Evolutionary conservation across 2,329 filamentous ascomycete genomes (phyloP).

Genomic region (Verticillium klebahnii): DNA sequence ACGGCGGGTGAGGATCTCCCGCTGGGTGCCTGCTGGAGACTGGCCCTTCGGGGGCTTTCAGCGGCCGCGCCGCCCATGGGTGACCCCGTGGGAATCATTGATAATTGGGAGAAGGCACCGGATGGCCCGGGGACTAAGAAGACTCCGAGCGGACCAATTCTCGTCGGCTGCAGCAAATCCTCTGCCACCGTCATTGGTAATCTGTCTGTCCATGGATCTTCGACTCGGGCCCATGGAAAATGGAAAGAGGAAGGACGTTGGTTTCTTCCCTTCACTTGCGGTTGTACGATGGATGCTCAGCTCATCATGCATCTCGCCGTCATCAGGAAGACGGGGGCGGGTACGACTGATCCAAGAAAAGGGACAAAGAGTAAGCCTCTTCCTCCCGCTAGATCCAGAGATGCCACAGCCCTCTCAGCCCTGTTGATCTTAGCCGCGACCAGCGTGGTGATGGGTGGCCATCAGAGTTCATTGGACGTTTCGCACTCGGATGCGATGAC

Average conservation of each 20-base stretch:
- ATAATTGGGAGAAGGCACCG: constrained; percentile 2
- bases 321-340: too few species aligned
- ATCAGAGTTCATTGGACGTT: background rate
- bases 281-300: too few species aligned
- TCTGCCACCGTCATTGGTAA: background rate
- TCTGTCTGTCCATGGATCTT: background rate
- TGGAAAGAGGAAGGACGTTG: too few species aligned
- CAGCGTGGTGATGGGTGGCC: background rate
- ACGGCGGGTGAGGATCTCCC: background rate
- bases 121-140: constrained; percentile 14
- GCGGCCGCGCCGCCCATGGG: background rate
- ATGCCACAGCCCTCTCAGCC: background rate
- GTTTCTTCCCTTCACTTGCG: too few species aligned
- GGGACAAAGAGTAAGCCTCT: background rate
- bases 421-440: background rate
- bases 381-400: background rate
- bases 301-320: too few species aligned
- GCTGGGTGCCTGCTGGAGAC: background rate
- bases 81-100: background rate
- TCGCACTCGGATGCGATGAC: background rate
- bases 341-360: too few species aligned
- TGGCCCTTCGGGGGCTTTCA: background rate
- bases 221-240: background rate
- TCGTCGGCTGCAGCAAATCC: background rate
- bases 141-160: constrained; percentile 6